Conservation (phyloP, 352 stramenopile species). For the Thalassiosira exigua region DNA sequence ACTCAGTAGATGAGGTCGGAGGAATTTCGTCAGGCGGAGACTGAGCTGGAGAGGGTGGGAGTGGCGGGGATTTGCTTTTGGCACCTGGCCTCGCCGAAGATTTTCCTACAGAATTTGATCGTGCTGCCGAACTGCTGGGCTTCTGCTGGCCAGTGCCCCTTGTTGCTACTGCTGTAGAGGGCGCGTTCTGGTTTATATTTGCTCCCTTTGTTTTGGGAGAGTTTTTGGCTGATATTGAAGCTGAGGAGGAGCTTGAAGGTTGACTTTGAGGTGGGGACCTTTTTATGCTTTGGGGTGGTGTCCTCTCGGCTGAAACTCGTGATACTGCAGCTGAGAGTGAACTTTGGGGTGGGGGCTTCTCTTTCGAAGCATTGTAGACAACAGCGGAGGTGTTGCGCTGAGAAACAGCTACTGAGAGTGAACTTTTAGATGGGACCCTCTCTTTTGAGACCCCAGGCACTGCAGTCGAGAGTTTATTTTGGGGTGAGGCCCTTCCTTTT, state of each 20-base stretch:
- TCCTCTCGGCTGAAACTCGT: not conserved
- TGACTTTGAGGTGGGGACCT: too few relatives aligned
- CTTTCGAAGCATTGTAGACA: not conserved
- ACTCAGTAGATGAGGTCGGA: too few relatives aligned
- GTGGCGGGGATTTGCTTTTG: constrained; percentile 1
- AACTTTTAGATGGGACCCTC: not conserved
- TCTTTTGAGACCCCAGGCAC: constrained; percentile 5
- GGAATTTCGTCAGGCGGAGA: too few relatives aligned
- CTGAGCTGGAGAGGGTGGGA: too few relatives aligned
- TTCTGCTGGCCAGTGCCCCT: not conserved
- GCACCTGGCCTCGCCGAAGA: not conserved
- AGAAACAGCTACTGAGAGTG: too few relatives aligned
- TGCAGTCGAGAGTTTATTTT: constrained; percentile 13
- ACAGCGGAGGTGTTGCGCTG: too few relatives aligned
- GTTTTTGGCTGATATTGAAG: too few relatives aligned
- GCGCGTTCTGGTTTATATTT: constrained; percentile 10
- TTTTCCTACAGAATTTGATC: too few relatives aligned
- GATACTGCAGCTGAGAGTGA: constrained; percentile 9
- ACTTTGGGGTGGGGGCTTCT: constrained; percentile 11
- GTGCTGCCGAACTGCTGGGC: not conserved
- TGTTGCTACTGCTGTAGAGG: constrained; percentile 7
- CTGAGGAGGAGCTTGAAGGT: not conserved
- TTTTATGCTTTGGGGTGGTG: not conserved
- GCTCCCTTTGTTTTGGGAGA: too few relatives aligned
- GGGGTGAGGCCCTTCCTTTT: not conserved